These are phyloP conservation scores for Dinochytrium kinnereticum DNA, from an alignment of 371 early-diverging fungal species.

Conservation along the genomic window DNA sequence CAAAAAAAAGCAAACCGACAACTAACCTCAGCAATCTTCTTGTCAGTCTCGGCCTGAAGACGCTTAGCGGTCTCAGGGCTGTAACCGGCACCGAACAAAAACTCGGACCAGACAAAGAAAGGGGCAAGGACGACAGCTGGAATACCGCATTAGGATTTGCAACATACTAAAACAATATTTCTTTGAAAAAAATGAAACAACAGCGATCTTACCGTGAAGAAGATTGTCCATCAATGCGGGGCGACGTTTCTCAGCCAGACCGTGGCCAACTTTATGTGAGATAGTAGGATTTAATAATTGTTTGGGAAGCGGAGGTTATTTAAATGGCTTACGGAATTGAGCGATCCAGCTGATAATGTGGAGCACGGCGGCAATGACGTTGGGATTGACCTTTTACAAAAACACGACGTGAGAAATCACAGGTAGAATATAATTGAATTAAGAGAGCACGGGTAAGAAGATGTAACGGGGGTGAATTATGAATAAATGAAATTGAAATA, in stretches of 20 bases:
- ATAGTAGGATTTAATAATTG: neutral
- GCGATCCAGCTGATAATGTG: conserved; percentile 81
- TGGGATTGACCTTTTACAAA: conserved; percentile 31
- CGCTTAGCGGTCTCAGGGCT: conserved; percentile 72
- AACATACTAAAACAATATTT: too few relatives aligned
- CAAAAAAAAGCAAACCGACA: neutral
- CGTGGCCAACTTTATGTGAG: conserved; percentile 68
- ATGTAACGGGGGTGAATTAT: neutral
- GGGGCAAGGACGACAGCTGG: conserved; percentile 88
- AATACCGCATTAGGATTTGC: too few relatives aligned
- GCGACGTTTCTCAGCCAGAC: conserved; percentile 82
- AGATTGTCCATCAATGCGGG: conserved; percentile 89
- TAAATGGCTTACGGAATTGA: conserved; percentile 69
- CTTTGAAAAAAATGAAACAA: too few relatives aligned
- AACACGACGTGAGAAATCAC: neutral
- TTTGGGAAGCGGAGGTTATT: too few relatives aligned
- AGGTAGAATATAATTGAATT: neutral
- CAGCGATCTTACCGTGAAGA: conserved; percentile 69
- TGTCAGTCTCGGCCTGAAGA: conserved; percentile 64
- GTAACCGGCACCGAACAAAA: conserved; percentile 86
- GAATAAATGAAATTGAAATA: neutral
- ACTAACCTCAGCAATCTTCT: conserved; percentile 60
- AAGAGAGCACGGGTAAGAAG: neutral
- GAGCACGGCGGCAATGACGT: conserved; percentile 43
- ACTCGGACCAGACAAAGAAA: conserved; percentile 91